Evolutionary conservation across 2,329 filamentous ascomycete genomes (phyloP).

Genomic region (Exophiala alcalophila): DNA sequence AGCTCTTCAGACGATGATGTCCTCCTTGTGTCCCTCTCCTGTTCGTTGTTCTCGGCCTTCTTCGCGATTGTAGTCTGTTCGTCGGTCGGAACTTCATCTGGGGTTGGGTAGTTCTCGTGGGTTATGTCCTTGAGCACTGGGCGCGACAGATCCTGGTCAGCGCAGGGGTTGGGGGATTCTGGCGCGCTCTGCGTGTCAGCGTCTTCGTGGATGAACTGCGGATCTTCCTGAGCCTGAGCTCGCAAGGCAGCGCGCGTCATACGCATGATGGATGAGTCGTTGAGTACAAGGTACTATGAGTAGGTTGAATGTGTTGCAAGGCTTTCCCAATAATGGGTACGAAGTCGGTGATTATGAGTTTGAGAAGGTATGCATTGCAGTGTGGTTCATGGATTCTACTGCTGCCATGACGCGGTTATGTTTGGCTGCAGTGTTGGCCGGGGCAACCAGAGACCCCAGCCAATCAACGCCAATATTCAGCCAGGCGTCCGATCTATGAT

Average conservation of each 20-base stretch:
- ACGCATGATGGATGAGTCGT: slow-evolving; percentile 26
- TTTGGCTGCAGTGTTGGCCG: not conserved
- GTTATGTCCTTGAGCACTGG: slow-evolving; percentile 29
- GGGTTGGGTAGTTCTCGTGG: slow-evolving; percentile 20
- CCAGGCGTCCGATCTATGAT: too few relatives aligned
- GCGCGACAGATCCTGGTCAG: slow-evolving; percentile 14
- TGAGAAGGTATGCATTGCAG: not conserved
- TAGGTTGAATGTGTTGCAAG: too few relatives aligned
- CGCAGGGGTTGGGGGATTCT: slow-evolving; percentile 4
- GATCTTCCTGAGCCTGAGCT: slow-evolving; percentile 27
- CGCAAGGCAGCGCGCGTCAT: slow-evolving; percentile 31
- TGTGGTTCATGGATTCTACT: not conserved
- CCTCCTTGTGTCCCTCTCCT: slow-evolving; percentile 10
- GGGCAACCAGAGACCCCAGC: not conserved
- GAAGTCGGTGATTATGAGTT: too few relatives aligned
- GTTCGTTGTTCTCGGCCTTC: slow-evolving; percentile 18
- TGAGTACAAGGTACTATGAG: too few relatives aligned
- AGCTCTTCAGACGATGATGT: too few relatives aligned
- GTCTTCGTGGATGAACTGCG: slow-evolving; percentile 25
- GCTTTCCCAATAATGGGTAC: not conserved
- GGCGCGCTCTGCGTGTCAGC: slow-evolving; percentile 11
- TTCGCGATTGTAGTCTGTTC: slow-evolving; percentile 11
- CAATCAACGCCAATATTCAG: too few relatives aligned
- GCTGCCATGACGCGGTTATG: not conserved
- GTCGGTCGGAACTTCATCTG: slow-evolving; percentile 13